Evolutionary conservation across 2,329 filamentous ascomycete species (phyloP), one percentile per base, ranked within the genome.

Genomic region (Clarireedia paspali): DNA sequence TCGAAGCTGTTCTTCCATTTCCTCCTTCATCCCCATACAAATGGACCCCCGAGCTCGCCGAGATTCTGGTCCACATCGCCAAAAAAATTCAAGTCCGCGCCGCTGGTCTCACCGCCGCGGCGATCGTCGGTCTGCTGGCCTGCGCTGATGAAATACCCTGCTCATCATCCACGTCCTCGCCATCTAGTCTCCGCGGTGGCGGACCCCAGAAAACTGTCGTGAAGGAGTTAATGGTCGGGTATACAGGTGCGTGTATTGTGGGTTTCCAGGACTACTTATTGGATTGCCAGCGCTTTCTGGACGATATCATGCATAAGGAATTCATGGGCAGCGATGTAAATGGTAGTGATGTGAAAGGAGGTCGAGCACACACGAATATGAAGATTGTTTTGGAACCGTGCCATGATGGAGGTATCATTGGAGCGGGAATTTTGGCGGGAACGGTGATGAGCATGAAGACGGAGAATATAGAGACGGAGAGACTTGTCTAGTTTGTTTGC

Each of bases 211-310:
- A n/a, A 1, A 1, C 54, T 2, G 72, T 71, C 6, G 70, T 72
- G 0, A 77, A 82, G 59, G 84, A 89, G 63, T 70, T 92, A 30
- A 83, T 89, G 1, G 85, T 91, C 23, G 88, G 88, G 1, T 91
- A 89, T 67, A 90, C 88, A 0, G 88, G 88, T 34, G 86, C 87
- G 6, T 90, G 88, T 65, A 91, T 91, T 57, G 81, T 84, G n/a
- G 83, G 88, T 64, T 90, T 90, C 64, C 87, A 88, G 48, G 79
- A 87, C 63, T 91, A 89, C 70, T 74, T 88, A 44, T 71, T 74
- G 46, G 85, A 87, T 63, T 89, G 85, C 61, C 87, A 91, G 68
- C 65, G 71, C 14, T 87, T 87, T 66, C 76, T 91, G 50, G 83
- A 89, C 63, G 67, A 70, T 23, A 72, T 83, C 10, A 63, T 83